phyloP scores from a whole-genome alignment of 2,329 filamentous ascomycete genomes.

The Penicillium digitatum region DNA sequence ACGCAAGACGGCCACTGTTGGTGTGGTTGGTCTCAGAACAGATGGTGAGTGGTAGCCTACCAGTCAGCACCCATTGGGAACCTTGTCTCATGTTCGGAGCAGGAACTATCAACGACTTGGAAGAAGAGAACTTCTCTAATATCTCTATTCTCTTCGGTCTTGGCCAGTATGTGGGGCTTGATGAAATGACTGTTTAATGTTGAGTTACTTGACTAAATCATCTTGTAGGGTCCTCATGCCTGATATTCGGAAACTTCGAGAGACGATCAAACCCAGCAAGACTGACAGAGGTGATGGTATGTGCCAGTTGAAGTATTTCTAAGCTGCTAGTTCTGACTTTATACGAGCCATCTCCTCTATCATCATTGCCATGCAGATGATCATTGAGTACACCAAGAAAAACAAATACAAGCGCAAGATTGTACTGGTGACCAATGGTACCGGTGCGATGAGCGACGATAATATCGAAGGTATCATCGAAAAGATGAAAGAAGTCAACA shows the following conservation, averaged over 20 bases:
- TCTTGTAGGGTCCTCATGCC: slow-evolving; percentile 58
- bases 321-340: slow-evolving; percentile 12
- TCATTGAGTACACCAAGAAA: slow-evolving; percentile 71
- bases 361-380: slow-evolving; percentile 82
- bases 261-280: slow-evolving; percentile 61
- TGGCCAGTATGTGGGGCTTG: slow-evolving; percentile 55
- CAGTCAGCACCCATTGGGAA: neutral
- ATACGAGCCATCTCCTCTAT: slow-evolving; percentile 69
- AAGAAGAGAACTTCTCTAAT: slow-evolving; percentile 69
- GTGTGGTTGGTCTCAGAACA: slow-evolving; percentile 80
- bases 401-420: slow-evolving; percentile 78
- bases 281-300: slow-evolving; percentile 69
- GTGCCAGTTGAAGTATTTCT: slow-evolving; percentile 1
- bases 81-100: slow-evolving; percentile 7
- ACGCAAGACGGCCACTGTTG: slow-evolving; percentile 68
- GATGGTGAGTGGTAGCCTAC: slow-evolving; percentile 50
- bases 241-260: slow-evolving; percentile 62
- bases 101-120: slow-evolving; percentile 66
- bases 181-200: slow-evolving; percentile 29
- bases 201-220: slow-evolving; percentile 5
- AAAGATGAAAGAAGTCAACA: slow-evolving; percentile 70
- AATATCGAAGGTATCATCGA: slow-evolving; percentile 65
- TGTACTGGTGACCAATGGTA: slow-evolving; percentile 78
- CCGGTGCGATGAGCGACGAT: slow-evolving; percentile 67
- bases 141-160: slow-evolving; percentile 67